Percentiles rank a stretch among this genome's conserved stretches.
Evolutionary conservation across 768 basidiomycete genomes (phyloP).

Genomic region (Asterophora lycoperdoides): DNA sequence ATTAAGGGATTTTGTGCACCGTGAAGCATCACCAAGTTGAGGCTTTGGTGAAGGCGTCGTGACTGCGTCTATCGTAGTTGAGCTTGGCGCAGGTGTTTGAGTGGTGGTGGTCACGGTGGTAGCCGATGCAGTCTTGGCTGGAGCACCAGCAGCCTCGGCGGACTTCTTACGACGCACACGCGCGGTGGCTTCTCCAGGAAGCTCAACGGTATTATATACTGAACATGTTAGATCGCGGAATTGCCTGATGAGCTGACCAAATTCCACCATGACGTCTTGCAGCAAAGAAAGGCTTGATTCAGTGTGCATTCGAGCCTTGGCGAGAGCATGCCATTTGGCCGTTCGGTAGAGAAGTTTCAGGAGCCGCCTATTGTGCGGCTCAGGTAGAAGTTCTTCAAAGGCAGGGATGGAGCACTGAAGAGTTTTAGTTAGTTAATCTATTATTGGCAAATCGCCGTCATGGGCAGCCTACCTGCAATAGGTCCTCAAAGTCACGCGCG

Average conservation of each 20-base stretch:
- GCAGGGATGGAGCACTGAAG: constrained; percentile 32
- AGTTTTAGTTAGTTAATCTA: background rate
- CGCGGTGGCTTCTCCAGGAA: constrained; percentile 35
- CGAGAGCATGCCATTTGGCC: constrained; percentile 34
- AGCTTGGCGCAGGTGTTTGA: background rate
- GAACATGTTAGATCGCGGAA: constrained; percentile 20
- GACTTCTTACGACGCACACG: constrained; percentile 15
- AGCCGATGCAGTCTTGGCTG: background rate
- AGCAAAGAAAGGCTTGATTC: constrained; percentile 25
- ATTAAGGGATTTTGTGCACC: constrained; percentile 20
- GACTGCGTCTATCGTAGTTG: too few relatives aligned
- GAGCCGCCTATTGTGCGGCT: constrained; percentile 21
- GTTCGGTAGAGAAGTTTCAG: constrained; percentile 28
- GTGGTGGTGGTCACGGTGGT: background rate
- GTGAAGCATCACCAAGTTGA: background rate
- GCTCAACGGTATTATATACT: constrained; percentile 22
- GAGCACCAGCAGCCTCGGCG: background rate
- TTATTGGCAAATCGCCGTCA: too few relatives aligned
- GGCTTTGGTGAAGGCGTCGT: background rate
- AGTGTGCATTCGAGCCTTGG: constrained; percentile 35
- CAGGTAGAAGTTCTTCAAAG: constrained; percentile 31
- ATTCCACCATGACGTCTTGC: constrained; percentile 15
- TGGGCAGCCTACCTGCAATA: constrained; percentile 11
- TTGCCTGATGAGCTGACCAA: constrained; percentile 24
- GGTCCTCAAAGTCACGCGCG: constrained; percentile 21